Base-by-base conservation (phyloP, 176 grass and related monocot species). In the Bolboschoenus planiculmis region DNA sequence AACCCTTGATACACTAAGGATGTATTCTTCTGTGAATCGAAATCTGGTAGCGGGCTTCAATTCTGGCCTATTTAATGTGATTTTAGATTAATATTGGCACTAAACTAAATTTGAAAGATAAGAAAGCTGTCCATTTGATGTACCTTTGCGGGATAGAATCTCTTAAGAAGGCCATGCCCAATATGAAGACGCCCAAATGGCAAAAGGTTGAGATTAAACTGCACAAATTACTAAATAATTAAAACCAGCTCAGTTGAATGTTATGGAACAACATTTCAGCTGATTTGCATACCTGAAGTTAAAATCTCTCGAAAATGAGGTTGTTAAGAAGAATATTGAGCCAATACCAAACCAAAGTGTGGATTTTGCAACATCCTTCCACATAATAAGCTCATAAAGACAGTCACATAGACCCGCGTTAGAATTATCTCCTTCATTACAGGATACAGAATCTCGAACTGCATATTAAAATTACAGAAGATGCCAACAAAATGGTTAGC, bases 321-420 rank as follows among this genome's bases (percentile, higher is more conserved):
- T 87, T 16, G 96, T 95, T 21, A 95, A 72, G 66, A 93, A 91
- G 79, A 95, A 91, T 83, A 95, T 88, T 5, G 89, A 93, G 56
- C 91, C 96, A 5, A 84, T 15, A 11, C 92, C 96, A 67, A 99
- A 99, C 96, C 96, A 99, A 5, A 95, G 89, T 3, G 91, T 43
- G 2, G 96, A 93, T 90, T 86, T 95, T 18, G 96, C 96, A 7
- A 85, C 87, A 47, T 99, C 89, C 59, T 86, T 95, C 96, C 96
- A 99, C 96, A 95, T 87, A 44, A 93, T 81, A 6, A 95, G 48
- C 35, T 93, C 92, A 18, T 95, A 44, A n/a, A 91, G 75, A 77
- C 86, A 58, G 64, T 91, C 87, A 35, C 82, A 85, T 18, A 93
- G 62, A 61, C 78, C 89, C 78, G 85, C 82, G 0, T 27, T 63